These are phyloP conservation scores for Auricularia cornea DNA, from an alignment of 768 basidiomycete species.

Conservation along the genomic window DNA sequence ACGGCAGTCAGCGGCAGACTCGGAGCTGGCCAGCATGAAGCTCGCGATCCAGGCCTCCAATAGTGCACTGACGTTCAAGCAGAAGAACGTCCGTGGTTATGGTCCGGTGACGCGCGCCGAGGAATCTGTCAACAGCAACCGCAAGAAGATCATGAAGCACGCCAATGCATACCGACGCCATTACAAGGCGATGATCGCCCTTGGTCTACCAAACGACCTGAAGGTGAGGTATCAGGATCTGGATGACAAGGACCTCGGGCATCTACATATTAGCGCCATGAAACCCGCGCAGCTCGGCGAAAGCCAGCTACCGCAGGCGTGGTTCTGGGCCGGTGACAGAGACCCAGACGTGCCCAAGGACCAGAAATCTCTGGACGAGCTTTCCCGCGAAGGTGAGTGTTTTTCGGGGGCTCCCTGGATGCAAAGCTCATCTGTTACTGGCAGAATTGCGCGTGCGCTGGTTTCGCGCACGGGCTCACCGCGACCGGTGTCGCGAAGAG, in stretches of 20 bases:
- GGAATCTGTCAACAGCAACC: background rate
- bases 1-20: background rate
- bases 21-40: background rate
- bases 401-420: slow-evolving; percentile 11
- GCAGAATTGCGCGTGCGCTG: slow-evolving; percentile 17
- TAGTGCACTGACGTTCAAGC: background rate
- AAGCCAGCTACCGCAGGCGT: background rate
- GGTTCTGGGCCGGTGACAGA: background rate
- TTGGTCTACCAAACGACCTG: background rate
- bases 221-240: background rate
- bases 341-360: slow-evolving; percentile 8
- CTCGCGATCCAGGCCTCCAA: background rate
- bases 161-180: background rate
- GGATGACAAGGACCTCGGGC: background rate
- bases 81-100: background rate
- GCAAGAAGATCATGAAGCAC: background rate
- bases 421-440: slow-evolving; percentile 31
- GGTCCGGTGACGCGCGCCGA: background rate
- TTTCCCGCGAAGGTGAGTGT: slow-evolving; percentile 5
- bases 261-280: background rate
- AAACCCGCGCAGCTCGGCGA: background rate
- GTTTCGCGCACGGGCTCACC: slow-evolving; percentile 8
- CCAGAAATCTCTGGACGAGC: background rate
- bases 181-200: background rate
- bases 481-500: slow-evolving; percentile 13